These are phyloP conservation scores for Fusarium lyarnte DNA, from an alignment of 2,329 filamentous ascomycete species.

Conservation along the genomic window DNA sequence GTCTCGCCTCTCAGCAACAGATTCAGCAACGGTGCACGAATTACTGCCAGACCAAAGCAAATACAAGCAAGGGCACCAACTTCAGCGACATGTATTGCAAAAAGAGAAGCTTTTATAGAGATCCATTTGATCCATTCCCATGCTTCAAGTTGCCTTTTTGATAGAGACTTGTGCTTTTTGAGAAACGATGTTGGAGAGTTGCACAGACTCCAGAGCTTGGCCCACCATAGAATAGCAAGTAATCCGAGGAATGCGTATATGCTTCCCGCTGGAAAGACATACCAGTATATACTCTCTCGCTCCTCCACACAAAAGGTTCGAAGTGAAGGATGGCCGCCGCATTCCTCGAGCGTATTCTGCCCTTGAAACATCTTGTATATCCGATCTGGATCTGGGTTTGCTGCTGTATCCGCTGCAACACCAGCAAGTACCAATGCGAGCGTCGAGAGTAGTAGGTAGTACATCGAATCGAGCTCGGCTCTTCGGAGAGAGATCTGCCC, in stretches of 20 bases:
- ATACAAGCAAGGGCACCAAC: background rate
- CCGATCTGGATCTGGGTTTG: background rate
- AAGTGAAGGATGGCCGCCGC: constrained; percentile 7
- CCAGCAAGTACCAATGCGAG: background rate
- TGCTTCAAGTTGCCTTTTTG: background rate
- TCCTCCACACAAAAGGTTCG: constrained; percentile 5
- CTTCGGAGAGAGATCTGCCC: background rate
- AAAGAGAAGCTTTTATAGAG: accelerated
- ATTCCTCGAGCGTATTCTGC: background rate
- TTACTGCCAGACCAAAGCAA: background rate
- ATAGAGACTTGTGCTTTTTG: background rate
- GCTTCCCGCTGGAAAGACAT: background rate
- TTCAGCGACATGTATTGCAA: background rate
- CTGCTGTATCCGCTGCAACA: background rate
- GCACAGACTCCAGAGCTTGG: background rate
- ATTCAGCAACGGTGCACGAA: background rate
- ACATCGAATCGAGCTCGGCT: background rate
- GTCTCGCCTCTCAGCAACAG: background rate
- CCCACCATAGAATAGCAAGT: constrained; percentile 5
- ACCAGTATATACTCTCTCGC: background rate
- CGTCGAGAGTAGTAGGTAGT: background rate
- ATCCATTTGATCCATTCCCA: background rate
- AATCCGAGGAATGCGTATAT: constrained; percentile 1
- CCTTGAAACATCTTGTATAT: constrained; percentile 1
- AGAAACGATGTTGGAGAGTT: background rate